Evolutionary conservation across 768 basidiomycete genomes (phyloP).

Genomic region (Suillus paluster): DNA sequence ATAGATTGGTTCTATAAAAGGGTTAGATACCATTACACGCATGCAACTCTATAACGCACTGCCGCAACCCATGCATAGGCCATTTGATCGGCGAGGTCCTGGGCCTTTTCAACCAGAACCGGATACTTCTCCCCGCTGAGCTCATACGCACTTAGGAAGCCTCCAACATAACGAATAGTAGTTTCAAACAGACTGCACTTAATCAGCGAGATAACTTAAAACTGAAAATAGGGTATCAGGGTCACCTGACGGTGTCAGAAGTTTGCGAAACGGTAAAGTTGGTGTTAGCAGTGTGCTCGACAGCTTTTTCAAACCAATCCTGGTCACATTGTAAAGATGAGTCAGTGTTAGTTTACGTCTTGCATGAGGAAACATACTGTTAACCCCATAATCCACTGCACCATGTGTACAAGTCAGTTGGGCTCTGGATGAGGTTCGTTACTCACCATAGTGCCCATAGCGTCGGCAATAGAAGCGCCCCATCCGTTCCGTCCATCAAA

Average conservation of each 20-base stretch:
- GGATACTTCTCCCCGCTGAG: slow-evolving; percentile 58
- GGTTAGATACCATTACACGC: not conserved
- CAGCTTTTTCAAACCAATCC: slow-evolving; percentile 59
- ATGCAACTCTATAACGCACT: slow-evolving; percentile 20
- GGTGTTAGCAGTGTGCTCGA: slow-evolving; percentile 54
- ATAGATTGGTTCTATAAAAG: slow-evolving; percentile 30
- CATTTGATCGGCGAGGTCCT: slow-evolving; percentile 66
- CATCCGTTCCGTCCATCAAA: slow-evolving; percentile 41
- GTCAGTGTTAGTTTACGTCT: not conserved
- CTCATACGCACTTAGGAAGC: slow-evolving; percentile 70
- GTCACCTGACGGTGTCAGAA: slow-evolving; percentile 48
- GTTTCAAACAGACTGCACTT: slow-evolving; percentile 61
- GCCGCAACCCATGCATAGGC: slow-evolving; percentile 64
- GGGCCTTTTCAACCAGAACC: slow-evolving; percentile 61
- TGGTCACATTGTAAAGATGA: slow-evolving; percentile 21
- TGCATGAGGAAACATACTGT: slow-evolving; percentile 36
- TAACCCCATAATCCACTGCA: slow-evolving; percentile 63
- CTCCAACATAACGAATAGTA: slow-evolving; percentile 74
- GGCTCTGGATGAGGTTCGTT: not conserved
- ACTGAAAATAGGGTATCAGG: not conserved
- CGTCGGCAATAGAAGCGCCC: slow-evolving; percentile 71
- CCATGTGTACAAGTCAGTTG: not conserved
- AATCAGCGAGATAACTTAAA: not conserved
- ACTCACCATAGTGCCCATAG: slow-evolving; percentile 62
- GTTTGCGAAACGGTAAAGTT: slow-evolving; percentile 56